phyloP scores from a whole-genome alignment of 2,329 filamentous ascomycete species.

The Fusarium anguioides region DNA sequence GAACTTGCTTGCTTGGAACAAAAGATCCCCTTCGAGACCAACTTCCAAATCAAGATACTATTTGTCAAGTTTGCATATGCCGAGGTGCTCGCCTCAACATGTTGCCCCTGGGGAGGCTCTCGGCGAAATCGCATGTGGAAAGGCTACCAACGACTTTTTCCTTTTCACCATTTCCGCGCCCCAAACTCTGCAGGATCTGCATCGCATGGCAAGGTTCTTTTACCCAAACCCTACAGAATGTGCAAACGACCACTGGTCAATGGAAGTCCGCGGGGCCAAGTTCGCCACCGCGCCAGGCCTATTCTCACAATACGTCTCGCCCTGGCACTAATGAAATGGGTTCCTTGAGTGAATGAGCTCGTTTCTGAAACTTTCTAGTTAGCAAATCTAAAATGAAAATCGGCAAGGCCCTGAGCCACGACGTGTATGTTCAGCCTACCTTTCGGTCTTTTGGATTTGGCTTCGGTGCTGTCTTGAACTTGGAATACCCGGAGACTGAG shows the following conservation, averaged over 20 bases:
- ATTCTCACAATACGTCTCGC: neutral
- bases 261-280: neutral
- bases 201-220: neutral
- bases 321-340: neutral
- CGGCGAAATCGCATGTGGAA: constrained; percentile 20
- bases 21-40: constrained; percentile 6
- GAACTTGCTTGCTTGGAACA: constrained; percentile 9
- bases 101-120: neutral
- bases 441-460: neutral
- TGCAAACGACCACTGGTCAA: neutral
- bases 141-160: neutral
- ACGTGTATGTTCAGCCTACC: neutral
- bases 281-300: neutral
- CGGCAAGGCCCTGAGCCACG: neutral
- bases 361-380: neutral
- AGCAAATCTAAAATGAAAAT: neutral
- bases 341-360: no score
- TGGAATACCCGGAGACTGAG: neutral
- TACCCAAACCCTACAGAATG: neutral
- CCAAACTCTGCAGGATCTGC: neutral
- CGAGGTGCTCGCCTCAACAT: constrained; percentile 11
- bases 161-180: neutral
- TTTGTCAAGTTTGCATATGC: constrained; percentile 22
- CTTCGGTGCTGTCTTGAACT: neutral
- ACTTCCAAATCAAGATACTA: constrained; percentile 24